A percentile compares a stretch with the other conserved stretches of the same genome.
Evolutionary conservation across 768 basidiomycete species (phyloP).

Genomic region (Collybiopsis confluens): DNA sequence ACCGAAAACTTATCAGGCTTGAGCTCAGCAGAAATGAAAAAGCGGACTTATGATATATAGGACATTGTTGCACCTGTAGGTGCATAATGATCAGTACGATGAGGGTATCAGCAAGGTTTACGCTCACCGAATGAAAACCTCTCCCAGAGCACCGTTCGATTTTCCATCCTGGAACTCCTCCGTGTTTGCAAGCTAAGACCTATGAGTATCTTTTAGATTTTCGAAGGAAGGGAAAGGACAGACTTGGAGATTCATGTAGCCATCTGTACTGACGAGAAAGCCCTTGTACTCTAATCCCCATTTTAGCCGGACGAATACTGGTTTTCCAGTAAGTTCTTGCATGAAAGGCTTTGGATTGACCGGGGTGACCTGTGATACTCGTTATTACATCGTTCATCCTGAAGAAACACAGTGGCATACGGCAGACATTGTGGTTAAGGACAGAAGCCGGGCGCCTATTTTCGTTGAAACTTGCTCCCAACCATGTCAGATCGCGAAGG

Average conservation of each 20-base stretch:
- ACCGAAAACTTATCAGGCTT: slow-evolving; percentile 1
- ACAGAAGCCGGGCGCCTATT: slow-evolving; percentile 16
- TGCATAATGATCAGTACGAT: slow-evolving; percentile 12
- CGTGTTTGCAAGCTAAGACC: slow-evolving; percentile 89
- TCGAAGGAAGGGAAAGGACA: slow-evolving; percentile 15
- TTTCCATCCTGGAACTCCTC: slow-evolving; percentile 97
- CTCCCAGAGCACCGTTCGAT: slow-evolving; percentile 94
- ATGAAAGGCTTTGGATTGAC: slow-evolving; percentile 99
- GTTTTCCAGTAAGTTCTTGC: slow-evolving; percentile 97
- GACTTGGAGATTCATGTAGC: slow-evolving; percentile 99
- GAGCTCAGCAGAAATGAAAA: slow-evolving; percentile 4
- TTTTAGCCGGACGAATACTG: slow-evolving; percentile 91
- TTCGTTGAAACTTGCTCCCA: background rate
- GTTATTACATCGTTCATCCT: slow-evolving; percentile 9
- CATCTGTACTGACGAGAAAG: slow-evolving; percentile 97
- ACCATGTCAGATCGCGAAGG: slow-evolving; percentile 92
- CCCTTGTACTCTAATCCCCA: slow-evolving; percentile 99
- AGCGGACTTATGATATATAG: slow-evolving; percentile 84
- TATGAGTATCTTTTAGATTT: background rate
- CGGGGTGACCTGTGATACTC: slow-evolving; percentile 66
- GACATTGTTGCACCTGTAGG: slow-evolving; percentile 85
- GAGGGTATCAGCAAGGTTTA: background rate
- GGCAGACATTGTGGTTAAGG: slow-evolving; percentile 58
- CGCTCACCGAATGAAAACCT: slow-evolving; percentile 93
- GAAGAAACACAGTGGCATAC: slow-evolving; percentile 35